phyloP scores from a whole-genome alignment of 495 filamentous ascomycete species.

The Acidiella bohemica region DNA sequence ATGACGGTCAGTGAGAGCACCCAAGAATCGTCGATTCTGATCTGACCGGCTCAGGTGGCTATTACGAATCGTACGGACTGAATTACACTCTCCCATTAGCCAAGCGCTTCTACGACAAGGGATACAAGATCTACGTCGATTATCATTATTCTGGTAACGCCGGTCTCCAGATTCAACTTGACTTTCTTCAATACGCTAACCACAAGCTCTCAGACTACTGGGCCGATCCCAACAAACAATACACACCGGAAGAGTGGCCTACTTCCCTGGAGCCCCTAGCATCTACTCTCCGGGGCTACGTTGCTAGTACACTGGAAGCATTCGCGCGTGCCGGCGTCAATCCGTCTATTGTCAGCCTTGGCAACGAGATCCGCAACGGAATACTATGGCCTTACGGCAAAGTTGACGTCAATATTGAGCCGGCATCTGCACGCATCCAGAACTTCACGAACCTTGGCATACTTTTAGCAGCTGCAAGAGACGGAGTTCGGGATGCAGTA shows the following conservation, averaged over 20 bases:
- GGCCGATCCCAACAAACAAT: slow-evolving; percentile 33
- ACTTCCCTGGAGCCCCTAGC: slow-evolving; percentile 20
- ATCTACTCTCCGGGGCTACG: slow-evolving; percentile 26
- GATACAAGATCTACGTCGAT: slow-evolving; percentile 18
- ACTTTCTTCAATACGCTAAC: no score
- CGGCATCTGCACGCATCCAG: slow-evolving; percentile 15
- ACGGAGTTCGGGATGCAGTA: slow-evolving; percentile 29
- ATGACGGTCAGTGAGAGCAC: slow-evolving; percentile 8
- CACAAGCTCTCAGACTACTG: slow-evolving; percentile 24
- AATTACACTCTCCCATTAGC: slow-evolving; percentile 23
- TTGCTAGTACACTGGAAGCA: slow-evolving; percentile 29
- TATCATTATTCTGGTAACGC: no score
- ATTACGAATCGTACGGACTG: slow-evolving; percentile 22
- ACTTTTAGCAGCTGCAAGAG: slow-evolving; percentile 28
- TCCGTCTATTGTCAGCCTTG: slow-evolving; percentile 30
- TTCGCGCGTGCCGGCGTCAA: slow-evolving; percentile 26
- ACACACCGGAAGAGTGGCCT: slow-evolving; percentile 23
- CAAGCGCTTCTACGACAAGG: slow-evolving; percentile 25
- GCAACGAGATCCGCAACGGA: slow-evolving; percentile 36
- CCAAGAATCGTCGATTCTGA: not conserved
- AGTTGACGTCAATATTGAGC: slow-evolving; percentile 25
- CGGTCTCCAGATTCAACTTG: slow-evolving; percentile 23
- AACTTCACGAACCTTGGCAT: slow-evolving; percentile 30
- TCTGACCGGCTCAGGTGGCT: slow-evolving; percentile 2
- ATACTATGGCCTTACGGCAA: slow-evolving; percentile 35